Evolutionary conservation across 2,329 filamentous ascomycete species (phyloP), one percentile per base, ranked within the genome.

Genomic region (Nemania serpens): DNA sequence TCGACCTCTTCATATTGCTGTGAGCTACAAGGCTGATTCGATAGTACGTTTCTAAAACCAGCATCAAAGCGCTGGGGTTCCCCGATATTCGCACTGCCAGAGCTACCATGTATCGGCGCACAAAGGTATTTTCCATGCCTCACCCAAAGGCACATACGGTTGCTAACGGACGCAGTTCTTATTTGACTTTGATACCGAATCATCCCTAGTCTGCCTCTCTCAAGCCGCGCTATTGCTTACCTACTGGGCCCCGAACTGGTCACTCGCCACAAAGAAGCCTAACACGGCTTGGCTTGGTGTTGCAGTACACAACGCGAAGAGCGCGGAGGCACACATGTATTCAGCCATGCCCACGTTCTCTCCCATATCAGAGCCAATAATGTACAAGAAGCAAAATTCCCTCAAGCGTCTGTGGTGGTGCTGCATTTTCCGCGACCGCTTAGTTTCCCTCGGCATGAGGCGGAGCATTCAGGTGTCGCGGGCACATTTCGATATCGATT

Each of bases 351-450:
- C 68, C 15, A 69, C 67, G 5, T 72, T 68, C 62, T 74, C 66
- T 2, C 59, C 68, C 2, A 55, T 63, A 5, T 69, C 69, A 10
- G 71, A 74, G 5, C 72, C 74, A 0, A 63, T 74, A 10, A 71
- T 76, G 46, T 65, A 72, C 10, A 74, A 75, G 63, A 76, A 77
- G 61, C 73, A 77, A 56, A 75, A 76, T 61, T 71, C 75, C 7
- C 75, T 80, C 34, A 84, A 83, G 69, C 74, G 81, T 1, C 70
- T 85, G 7, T 84, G 82, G 82, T 84, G 82, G 82, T 82, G 80
- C 59, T 83, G 82, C 59, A 74, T 84, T 42, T 74, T 84, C 5
- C 79, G 82, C 11, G 82, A 84, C 67, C 76, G 81, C 41, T 79
- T 81, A 17, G 65, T 84, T 25, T 76, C 78, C 3, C 73, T 85